phyloP scores from a whole-genome alignment of 306 rosid genomes.

The Fragaria iinumae region DNA sequence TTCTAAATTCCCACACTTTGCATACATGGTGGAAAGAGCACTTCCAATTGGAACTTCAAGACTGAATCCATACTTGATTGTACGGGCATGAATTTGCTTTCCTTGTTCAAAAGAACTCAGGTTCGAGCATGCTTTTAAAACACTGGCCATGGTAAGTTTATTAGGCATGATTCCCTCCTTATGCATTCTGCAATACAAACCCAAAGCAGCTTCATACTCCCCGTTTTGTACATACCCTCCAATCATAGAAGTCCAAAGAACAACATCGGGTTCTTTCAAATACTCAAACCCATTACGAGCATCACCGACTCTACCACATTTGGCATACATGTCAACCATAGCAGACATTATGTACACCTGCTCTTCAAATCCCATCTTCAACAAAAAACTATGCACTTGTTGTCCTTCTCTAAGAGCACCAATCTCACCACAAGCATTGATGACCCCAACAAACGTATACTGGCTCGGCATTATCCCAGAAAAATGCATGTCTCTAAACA shows the following conservation, averaged over 20 bases:
- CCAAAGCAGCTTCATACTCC: slow-evolving; percentile 69
- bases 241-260: slow-evolving; percentile 92
- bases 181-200: slow-evolving; percentile 71
- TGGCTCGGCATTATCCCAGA: slow-evolving; percentile 56
- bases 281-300: slow-evolving; percentile 70
- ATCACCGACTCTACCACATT: slow-evolving; percentile 58
- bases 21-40: slow-evolving; percentile 85
- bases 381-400: slow-evolving; percentile 64
- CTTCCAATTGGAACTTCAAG: slow-evolving; percentile 80
- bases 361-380: slow-evolving; percentile 68
- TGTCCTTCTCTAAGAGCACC: slow-evolving; percentile 62
- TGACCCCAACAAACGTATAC: slow-evolving; percentile 69
- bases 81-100: slow-evolving; percentile 66
- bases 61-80: slow-evolving; percentile 65
- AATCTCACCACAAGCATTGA: slow-evolving; percentile 73
- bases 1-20: slow-evolving; percentile 76
- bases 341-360: slow-evolving; percentile 70
- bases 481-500: slow-evolving; percentile 62
- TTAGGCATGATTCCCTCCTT: slow-evolving; percentile 60
- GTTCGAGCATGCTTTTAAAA: slow-evolving; percentile 77
- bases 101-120: slow-evolving; percentile 89
- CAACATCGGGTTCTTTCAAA: slow-evolving; percentile 64
- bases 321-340: slow-evolving; percentile 88
- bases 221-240: slow-evolving; percentile 78
- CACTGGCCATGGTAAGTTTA: slow-evolving; percentile 74